These are phyloP conservation scores for Heterobasidion irregulare DNA, from an alignment of 1,284 basidiomycete genomes.

Conservation along the genomic window DNA sequence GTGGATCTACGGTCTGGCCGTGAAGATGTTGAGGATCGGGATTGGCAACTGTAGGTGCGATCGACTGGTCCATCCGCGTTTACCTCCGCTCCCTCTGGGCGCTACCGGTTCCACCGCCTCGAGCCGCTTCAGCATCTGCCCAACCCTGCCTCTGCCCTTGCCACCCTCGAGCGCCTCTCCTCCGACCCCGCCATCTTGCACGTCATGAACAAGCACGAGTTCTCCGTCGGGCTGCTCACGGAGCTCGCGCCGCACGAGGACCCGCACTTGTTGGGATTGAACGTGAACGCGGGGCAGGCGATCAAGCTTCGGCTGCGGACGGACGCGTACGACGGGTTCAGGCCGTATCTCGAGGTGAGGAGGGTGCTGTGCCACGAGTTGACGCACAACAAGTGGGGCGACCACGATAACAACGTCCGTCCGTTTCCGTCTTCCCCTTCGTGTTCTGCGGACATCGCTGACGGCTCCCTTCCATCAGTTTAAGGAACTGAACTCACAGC, in stretches of 20 bases:
- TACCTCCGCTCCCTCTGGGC: slow-evolving; percentile 21
- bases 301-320: slow-evolving; percentile 67
- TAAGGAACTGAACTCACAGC: slow-evolving; percentile 66
- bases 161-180: slow-evolving; percentile 46
- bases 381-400: slow-evolving; percentile 64
- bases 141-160: slow-evolving; percentile 44
- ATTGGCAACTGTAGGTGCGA: slow-evolving; percentile 34
- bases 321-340: slow-evolving; percentile 61
- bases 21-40: not conserved
- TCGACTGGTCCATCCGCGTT: slow-evolving; percentile 40
- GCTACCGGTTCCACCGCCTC: slow-evolving; percentile 51
- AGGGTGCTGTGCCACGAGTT: slow-evolving; percentile 71
- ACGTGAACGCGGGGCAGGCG: slow-evolving; percentile 51
- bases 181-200: slow-evolving; percentile 63
- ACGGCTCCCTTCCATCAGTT: slow-evolving; percentile 32
- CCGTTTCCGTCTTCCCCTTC: not conserved
- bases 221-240: slow-evolving; percentile 58
- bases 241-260: slow-evolving; percentile 73
- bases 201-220: slow-evolving; percentile 60
- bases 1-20: not conserved
- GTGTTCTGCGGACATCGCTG: no score
- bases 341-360: slow-evolving; percentile 55
- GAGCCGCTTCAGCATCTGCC: slow-evolving; percentile 57
- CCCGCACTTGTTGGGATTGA: slow-evolving; percentile 63
- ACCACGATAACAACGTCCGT: slow-evolving; percentile 67